phyloP scores from a whole-genome alignment of 1,284 basidiomycete species.

The Lentinula novae-zelandiae region DNA sequence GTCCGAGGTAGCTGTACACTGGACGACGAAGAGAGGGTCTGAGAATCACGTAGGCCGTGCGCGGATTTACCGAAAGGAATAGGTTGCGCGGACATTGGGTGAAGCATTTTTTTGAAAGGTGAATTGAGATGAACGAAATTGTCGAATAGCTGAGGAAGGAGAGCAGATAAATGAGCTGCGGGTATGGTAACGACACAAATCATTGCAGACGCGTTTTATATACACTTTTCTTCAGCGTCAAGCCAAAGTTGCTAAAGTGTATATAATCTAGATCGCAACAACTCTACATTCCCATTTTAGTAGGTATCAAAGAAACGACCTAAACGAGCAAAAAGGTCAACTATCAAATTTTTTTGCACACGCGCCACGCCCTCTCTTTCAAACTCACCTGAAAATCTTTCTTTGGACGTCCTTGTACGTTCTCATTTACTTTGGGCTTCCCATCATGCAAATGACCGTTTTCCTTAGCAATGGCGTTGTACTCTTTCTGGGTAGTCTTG shows the following conservation, averaged over 20 bases:
- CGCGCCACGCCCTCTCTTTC: not conserved
- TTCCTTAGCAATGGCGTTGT: constrained; percentile 2
- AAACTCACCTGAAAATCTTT: constrained; percentile 2
- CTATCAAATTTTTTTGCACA: not conserved
- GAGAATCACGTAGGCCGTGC: constrained; percentile 19
- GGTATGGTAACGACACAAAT: not conserved
- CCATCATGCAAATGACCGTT: not conserved
- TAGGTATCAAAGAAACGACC: not conserved
- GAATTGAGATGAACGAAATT: not conserved
- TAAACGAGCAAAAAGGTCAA: not conserved
- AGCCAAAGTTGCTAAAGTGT: not conserved
- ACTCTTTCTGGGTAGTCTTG: not conserved
- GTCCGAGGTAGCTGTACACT: constrained; percentile 54
- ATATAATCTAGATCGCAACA: not conserved
- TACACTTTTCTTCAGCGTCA: not conserved
- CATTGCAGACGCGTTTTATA: constrained; percentile 5
- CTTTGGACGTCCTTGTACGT: constrained; percentile 3
- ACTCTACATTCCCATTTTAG: constrained; percentile 1
- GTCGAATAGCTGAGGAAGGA: not conserved
- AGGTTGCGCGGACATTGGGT: constrained; percentile 44
- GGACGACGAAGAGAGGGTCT: constrained; percentile 21
- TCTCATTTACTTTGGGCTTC: not conserved
- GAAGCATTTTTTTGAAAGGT: constrained; percentile 31
- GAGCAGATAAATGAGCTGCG: not conserved
- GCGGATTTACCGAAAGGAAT: constrained; percentile 32